Evolutionary conservation across 164 flowering plant genomes (phyloP), one percentile per base, ranked within the genome.

Genomic region (Sextonia rubra): DNA sequence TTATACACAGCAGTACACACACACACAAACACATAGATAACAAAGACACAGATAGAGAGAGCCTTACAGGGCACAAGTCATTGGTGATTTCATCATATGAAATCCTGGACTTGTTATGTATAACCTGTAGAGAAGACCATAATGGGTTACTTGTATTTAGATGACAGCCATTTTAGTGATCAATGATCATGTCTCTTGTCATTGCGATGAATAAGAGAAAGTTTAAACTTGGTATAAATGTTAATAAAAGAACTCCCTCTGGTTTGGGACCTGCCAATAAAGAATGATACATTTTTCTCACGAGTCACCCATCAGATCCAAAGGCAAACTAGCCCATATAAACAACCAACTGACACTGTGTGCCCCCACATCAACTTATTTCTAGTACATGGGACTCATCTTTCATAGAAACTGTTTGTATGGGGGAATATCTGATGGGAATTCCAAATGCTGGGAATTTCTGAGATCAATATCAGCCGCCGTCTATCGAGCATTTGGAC

Each of bases 1-100:
- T 7, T 8, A 37, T 37, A 37, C 8, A 8, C 0, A 30, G 6
- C 64, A 47, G 56, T 66, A 22, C 44, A 66, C 14, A 23, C 25
- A 24, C 8, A 64, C 29, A 62, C 3, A 23, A 18, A 22, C 26
- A 22, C 9, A 12, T 26, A 18, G 32, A 12, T 17, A 0, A 63
- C 17, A 63, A 22, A n/a, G 48, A 37, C 1, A 29, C 12, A 30
- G 68, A 29, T 23, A 11, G 15, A 37, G 3, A 44, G 55, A 37
- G 32, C 23, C 65, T 79, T 83, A 91, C 97, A 29, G 94, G 91
- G 84, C 97, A 91, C 66, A 91, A 91, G 64, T 91, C 93, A 78
- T 74, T 86, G 49, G 87, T 81, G 48, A 91, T 79, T 49, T 91
- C 97, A 80, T 90, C 93, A 75, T 84, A 89, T 9, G 97, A 82